Evolutionary conservation across 345 rosid species (phyloP), one percentile per base, ranked within the genome.

Genomic region (Mangifera indica): DNA sequence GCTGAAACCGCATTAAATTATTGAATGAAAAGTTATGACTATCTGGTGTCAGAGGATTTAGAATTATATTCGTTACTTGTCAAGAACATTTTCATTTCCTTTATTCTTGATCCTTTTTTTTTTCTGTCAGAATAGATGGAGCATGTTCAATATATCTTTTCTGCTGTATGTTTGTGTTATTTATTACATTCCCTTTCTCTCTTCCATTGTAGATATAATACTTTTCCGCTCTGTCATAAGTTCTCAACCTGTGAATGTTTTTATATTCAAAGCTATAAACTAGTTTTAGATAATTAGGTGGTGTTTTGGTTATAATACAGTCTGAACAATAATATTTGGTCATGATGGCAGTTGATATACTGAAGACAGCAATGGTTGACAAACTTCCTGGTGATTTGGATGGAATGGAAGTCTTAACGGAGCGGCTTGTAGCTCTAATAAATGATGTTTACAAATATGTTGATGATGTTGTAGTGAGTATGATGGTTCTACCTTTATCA

Each of bases 301-400:
- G 48, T 2, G 2, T 61, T 29, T 14, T 21, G 15, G 52, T 49
- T 8, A 48, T 40, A 17, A 24, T 63, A 13, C 56, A 25, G 13
- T 70, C 64, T 72, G 67, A 76, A 63, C 46, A 34, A 26, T 45
- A 42, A 18, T 10, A 34, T 56, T 21, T 67, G 34, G 12, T 71
- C 57, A 32, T 68, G 37, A 21, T 58, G 2, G 67, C 67, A 92
- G 99, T 80, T 66, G 97, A 93, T 74, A 79, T 88, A 63, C 83
- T 95, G 60, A 93, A 95, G 82, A 77, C 86, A 22, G 84, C 90
- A 26, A 52, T 76, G 2, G 91, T 87, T n/a, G 97, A 93, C 84
- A 91, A 93, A 80, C 85, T 96, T 55, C 99, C 99, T 20, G 85
- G 74, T 72, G 99, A 91, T 88, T 82, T 96, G 85, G 99, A 96